Percentiles rank a stretch among this genome's conserved stretches.
Conservation (phyloP, 2,329 filamentous ascomycete species). For the Cercospora beticola region DNA sequence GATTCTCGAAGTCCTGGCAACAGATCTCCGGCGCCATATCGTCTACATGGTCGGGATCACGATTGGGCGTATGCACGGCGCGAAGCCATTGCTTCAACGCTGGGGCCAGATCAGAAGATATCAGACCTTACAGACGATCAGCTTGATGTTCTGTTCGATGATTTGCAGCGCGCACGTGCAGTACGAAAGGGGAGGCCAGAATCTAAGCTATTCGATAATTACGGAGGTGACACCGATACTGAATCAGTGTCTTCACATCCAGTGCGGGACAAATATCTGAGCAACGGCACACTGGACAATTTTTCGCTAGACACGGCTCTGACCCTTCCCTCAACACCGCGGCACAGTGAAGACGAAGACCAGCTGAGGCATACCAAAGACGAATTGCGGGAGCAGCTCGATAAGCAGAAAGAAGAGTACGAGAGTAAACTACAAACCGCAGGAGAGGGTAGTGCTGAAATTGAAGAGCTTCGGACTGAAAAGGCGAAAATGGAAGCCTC, state of each 20-base stretch:
- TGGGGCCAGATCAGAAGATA: conserved; percentile 90
- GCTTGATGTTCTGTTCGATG: conserved; percentile 87
- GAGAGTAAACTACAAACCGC: conserved; percentile 73
- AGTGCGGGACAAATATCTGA: conserved; percentile 85
- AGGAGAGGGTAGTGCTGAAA: conserved; percentile 72
- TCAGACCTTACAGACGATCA: conserved; percentile 89
- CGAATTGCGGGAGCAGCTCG: conserved; percentile 78
- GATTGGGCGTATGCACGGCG: conserved; percentile 93
- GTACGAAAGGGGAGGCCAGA: conserved; percentile 70
- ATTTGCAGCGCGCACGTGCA: conserved; percentile 84
- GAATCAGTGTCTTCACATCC: conserved; percentile 83
- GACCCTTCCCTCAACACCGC: conserved; percentile 91
- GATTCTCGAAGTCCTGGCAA: conserved; percentile 70
- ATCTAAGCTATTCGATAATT: conserved; percentile 53
- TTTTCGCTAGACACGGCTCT: conserved; percentile 92
- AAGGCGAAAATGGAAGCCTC: conserved; percentile 83
- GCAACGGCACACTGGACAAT: conserved; percentile 85
- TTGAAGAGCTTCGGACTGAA: conserved; percentile 79
- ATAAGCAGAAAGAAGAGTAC: conserved; percentile 81
- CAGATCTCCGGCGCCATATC: conserved; percentile 69
- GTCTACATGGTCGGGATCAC: conserved; percentile 67
- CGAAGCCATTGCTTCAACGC: conserved; percentile 86
- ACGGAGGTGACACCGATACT: conserved; percentile 65
- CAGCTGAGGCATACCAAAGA: conserved; percentile 72
- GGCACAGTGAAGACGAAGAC: conserved; percentile 77